Base-by-base conservation (phyloP, 345 rosid species). In the Conringia planisiliqua region DNA sequence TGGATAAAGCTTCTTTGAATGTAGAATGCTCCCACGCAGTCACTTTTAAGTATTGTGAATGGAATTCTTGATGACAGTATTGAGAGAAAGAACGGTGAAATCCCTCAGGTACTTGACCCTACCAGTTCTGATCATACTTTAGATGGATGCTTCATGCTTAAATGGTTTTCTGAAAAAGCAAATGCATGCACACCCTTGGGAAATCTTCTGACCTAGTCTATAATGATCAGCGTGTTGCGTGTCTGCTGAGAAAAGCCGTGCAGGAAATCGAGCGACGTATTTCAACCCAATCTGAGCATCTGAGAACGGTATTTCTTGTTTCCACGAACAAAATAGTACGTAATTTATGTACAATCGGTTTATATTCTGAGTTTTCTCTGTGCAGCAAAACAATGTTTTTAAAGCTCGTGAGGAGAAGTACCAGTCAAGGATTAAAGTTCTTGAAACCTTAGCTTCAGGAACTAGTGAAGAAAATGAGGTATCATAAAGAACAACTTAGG, bases 181-280 rank as follows among this genome's bases (percentile, higher is more conserved):
- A 62, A 52, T 70, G 12, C 80, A 82, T 86, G 88, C 83, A 44
- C 66, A 58, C 33, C 43, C 62, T 48, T 61, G 8, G 1, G 12
- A 14, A 33, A 62, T 22, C 46, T 65, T 66, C 70, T 73, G 30
- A 71, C 32, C 40, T 65, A 74, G 10, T 47, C 62, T 78, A 66
- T 77, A 20, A 70, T 80, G 56, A 44, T 58, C 90, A 94, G 98
- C 93, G 91, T 74, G 95, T 86, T 24, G 95, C 89, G 8, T 85
- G 85, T 72, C 86, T 94, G 12, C 55, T 94, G 68, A 85, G 92
- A 67, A 91, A 88, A 82, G 95, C 87, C 18, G 92, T 91, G 63
- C 95, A 77, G 84, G 97, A 94, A 86, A 91, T 94, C 62, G 96
- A 87, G 82, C 83, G 96, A n/a, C 95, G 98, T 3, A 86, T 94